Conservation (phyloP, 2,329 filamentous ascomycete species). For the Verticillium klebahnii region DNA sequence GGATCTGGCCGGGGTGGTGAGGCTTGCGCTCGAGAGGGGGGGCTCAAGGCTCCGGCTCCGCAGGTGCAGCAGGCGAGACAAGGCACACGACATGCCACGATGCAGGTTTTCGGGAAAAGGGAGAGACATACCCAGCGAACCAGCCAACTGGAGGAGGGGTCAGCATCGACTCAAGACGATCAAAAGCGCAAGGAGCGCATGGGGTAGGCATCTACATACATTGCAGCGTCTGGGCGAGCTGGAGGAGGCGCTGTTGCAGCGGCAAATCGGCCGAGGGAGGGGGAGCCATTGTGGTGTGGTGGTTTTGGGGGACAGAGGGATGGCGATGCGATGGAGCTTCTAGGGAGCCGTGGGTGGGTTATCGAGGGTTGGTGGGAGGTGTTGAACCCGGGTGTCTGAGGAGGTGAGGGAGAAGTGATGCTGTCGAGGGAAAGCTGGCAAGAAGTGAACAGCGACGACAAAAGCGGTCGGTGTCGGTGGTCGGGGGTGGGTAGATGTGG, state of each 20-base stretch:
- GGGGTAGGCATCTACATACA: slow-evolving; percentile 55
- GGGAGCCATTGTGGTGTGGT: slow-evolving; percentile 41
- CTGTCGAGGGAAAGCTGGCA: slow-evolving; percentile 1
- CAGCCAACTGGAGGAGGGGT: slow-evolving; percentile 58
- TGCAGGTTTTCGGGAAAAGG: neutral
- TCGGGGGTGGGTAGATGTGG: slow-evolving; percentile 1
- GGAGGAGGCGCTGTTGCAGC: slow-evolving; percentile 68
- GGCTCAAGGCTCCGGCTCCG: neutral
- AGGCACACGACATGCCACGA: neutral
- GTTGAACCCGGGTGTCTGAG: neutral
- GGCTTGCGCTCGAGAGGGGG: neutral
- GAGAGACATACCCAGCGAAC: slow-evolving; percentile 69
- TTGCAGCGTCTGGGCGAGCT: slow-evolving; percentile 84
- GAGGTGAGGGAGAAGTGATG: neutral
- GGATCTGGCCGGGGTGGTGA: neutral
- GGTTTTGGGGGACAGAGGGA: neutral
- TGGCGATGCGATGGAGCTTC: neutral
- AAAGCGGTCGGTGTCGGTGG: slow-evolving; percentile 2
- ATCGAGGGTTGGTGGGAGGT: neutral
- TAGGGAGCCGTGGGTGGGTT: neutral
- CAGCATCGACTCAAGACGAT: slow-evolving; percentile 23
- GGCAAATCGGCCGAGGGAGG: slow-evolving; percentile 66
- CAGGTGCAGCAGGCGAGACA: neutral
- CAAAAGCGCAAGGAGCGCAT: slow-evolving; percentile 9
- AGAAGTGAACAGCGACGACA: slow-evolving; percentile 1